Conservation (phyloP, 139 green algal genomes). For the Picochlorum sp. region DNA sequence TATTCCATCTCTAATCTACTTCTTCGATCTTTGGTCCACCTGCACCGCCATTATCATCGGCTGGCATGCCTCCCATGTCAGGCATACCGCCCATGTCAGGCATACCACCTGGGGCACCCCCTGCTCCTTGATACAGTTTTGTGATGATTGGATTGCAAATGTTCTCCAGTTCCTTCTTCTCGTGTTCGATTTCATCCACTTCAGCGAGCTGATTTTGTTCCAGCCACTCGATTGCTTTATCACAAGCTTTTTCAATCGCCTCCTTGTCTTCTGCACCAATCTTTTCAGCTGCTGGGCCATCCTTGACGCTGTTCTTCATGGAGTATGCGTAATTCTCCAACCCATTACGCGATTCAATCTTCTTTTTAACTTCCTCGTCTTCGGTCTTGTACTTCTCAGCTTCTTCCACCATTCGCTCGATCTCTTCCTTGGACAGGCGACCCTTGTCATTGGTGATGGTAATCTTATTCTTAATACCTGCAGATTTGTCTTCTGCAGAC, state of each 20-base stretch:
- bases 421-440: constrained; percentile 92
- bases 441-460: constrained; percentile 99
- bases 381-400: constrained; percentile 98
- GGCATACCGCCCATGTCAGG: constrained; percentile 22
- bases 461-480: constrained; percentile 96
- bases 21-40: constrained; percentile 48
- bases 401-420: constrained; percentile 96
- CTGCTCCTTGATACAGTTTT: constrained; percentile 61
- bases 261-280: constrained; percentile 77
- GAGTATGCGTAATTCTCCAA: constrained; percentile 92
- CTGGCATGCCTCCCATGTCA: constrained; percentile 57
- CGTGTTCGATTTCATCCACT: constrained; percentile 93
- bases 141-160: constrained; percentile 87
- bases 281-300: constrained; percentile 61
- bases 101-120: constrained; percentile 28
- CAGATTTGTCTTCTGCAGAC: constrained; percentile 94
- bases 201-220: constrained; percentile 81
- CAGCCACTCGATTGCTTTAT: constrained; percentile 83
- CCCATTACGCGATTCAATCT: constrained; percentile 85
- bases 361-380: constrained; percentile 86
- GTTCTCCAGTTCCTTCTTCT: constrained; percentile 94
- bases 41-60: constrained; percentile 49
- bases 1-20: constrained; percentile 87
- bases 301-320: constrained; percentile 90
- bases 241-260: constrained; percentile 73